Evolutionary conservation across 2,329 filamentous ascomycete genomes (phyloP), one percentile per base, ranked within the genome.

Genomic region (Byssoonygena ceratinophila): DNA sequence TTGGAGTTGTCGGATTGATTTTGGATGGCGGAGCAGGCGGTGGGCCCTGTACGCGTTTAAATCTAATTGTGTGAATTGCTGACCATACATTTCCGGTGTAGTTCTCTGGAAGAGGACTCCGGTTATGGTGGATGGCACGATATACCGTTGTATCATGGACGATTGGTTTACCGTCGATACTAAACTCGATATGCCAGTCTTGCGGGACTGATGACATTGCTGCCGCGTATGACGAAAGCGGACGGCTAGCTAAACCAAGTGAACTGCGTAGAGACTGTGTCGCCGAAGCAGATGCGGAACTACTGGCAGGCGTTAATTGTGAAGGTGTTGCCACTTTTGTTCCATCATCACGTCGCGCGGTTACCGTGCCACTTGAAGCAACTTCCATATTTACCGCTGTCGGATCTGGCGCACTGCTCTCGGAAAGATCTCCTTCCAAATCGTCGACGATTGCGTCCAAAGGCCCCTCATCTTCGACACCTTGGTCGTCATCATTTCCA

Each of bases 121-220:
- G 76, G 71, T 77, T 80, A 64, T 81, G 85, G 63, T 96, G 87
- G 7, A 97, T 87, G 29, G 92, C 92, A 45, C 91, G 84, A 64
- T 97, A 98, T 52, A 98, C 91, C 0, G 92, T 98, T 0, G 87
- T 96, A 61, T 97, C 90, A 59, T 90, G 92, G 0, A 86, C 77
- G 54, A 98, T 85, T 1, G 85, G 78, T 66, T 89, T 88, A 50
- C 79, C 85, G 58, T 94, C 85, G 46, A 97, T 79, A 59, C 81
- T 90, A 69, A 98, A 98, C 63, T 97, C 87, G 55, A 98, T 89
- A 63, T 98, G 91, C 92, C 92, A 98, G 64, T 97, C 90, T 64
- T 94, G 85, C 1, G 90, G 87, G 0, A 81, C 75, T 12, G 86
- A 76, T 60, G 90, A 86, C 49, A 94, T 79, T 3, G 88, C 88